phyloP scores from a whole-genome alignment of 2,329 filamentous ascomycete genomes.

The Ophiostoma angusticollis region DNA sequence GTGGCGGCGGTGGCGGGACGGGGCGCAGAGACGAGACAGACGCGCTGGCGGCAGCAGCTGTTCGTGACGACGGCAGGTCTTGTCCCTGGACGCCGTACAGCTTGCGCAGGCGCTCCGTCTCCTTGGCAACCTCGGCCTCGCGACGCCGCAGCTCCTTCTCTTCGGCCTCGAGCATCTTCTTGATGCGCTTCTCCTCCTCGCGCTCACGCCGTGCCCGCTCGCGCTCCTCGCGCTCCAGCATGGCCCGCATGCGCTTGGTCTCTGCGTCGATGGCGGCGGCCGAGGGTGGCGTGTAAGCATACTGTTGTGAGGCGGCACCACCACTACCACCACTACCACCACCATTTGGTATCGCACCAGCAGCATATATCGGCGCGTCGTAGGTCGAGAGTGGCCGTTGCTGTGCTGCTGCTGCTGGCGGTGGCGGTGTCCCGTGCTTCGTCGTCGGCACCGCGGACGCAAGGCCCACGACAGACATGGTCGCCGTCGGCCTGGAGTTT shows the following conservation, averaged over 20 bases:
- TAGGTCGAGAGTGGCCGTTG: constrained; percentile 20
- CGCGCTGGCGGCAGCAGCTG: constrained; percentile 11
- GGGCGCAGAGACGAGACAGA: constrained; percentile 19
- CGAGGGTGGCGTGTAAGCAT: constrained; percentile 11
- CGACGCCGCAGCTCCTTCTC: constrained; percentile 44
- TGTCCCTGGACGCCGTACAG: constrained; percentile 51
- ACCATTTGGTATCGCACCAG: no score
- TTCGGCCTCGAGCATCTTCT: constrained; percentile 54
- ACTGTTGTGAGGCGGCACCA: constrained; percentile 11
- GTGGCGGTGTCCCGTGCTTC: no score
- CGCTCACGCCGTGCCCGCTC: constrained; percentile 43
- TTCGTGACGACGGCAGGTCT: constrained; percentile 21
- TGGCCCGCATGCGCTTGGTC: constrained; percentile 55
- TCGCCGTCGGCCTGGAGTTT: constrained; percentile 29
- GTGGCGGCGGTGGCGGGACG: constrained; percentile 21
- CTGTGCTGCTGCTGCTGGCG: constrained; percentile 11
- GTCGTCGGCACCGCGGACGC: no score
- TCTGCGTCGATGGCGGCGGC: constrained; percentile 53
- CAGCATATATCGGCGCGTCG: not conserved
- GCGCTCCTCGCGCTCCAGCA: constrained; percentile 40
- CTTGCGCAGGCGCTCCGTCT: constrained; percentile 67
- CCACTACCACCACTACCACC: constrained; percentile 6
- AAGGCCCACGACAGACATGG: constrained; percentile 7
- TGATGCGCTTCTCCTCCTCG: constrained; percentile 44
- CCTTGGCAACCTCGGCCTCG: constrained; percentile 53